phyloP scores from a whole-genome alignment of 306 rosid genomes.

The Sicyos edulis region DNA sequence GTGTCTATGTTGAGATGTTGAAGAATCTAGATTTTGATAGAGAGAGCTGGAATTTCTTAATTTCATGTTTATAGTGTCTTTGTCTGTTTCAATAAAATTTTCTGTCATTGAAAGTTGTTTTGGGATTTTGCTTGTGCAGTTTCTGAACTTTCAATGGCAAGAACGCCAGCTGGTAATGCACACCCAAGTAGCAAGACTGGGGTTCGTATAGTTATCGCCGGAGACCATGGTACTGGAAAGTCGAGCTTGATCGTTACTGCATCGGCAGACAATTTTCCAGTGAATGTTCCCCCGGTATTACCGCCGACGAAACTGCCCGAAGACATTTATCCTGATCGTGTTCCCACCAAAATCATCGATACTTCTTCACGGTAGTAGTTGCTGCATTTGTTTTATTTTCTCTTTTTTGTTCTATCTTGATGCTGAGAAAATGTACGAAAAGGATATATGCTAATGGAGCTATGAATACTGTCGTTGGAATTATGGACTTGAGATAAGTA shows the following conservation, averaged over 20 bases:
- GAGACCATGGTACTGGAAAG: conserved; percentile 83
- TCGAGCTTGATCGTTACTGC: conserved; percentile 89
- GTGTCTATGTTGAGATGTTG: too few relatives aligned
- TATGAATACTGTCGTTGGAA: background rate
- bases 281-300: conserved; percentile 64
- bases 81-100: background rate
- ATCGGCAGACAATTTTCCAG: conserved; percentile 68
- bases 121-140: conserved; percentile 28
- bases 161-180: conserved; percentile 40
- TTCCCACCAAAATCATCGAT: conserved; percentile 82
- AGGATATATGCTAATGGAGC: background rate
- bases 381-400: background rate
- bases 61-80: background rate
- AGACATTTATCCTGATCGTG: conserved; percentile 83
- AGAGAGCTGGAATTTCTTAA: background rate
- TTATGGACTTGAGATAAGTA: background rate
- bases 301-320: conserved; percentile 86
- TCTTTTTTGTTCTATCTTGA: background rate
- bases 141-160: conserved; percentile 44
- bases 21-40: background rate
- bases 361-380: conserved; percentile 70
- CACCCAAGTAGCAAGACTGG: conserved; percentile 47
- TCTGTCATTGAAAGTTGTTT: conserved; percentile 26
- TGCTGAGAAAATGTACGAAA: background rate
- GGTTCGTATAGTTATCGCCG: conserved; percentile 89